Evolutionary conservation across 2,329 filamentous ascomycete species (phyloP).

Genomic region (Aspergillus sp.): DNA sequence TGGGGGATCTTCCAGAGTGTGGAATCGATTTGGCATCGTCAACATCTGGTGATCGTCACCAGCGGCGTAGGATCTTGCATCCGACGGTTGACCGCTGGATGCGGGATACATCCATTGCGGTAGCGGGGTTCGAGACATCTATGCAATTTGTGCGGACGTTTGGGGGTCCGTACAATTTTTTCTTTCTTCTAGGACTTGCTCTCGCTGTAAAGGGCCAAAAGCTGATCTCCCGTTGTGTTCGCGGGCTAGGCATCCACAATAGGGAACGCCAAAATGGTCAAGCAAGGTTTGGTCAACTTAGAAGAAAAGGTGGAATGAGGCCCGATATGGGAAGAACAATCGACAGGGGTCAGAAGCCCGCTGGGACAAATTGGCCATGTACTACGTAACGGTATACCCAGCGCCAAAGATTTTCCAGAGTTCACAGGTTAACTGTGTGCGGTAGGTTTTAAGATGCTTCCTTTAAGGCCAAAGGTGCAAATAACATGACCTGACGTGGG

Average conservation of each 20-base stretch:
- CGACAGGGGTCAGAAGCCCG: not conserved
- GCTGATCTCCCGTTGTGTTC: constrained; percentile 3
- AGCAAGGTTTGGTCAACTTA: constrained; percentile 5
- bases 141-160: constrained; percentile 17
- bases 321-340: constrained; percentile 20
- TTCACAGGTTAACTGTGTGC: not conserved
- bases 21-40: constrained; percentile 20
- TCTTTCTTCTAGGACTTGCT: not conserved
- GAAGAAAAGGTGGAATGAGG: constrained; percentile 20
- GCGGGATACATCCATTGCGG: constrained; percentile 31
- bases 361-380: not conserved
- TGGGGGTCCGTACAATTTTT: not conserved
- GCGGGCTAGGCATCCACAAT: constrained; percentile 19
- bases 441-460: not conserved
- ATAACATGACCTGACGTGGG: constrained; percentile 11
- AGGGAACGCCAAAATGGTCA: constrained; percentile 14
- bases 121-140: constrained; percentile 36
- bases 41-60: constrained; percentile 18
- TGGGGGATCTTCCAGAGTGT: constrained; percentile 27
- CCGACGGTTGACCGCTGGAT: constrained; percentile 24
- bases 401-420: not conserved
- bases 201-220: not conserved
- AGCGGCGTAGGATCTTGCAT: constrained; percentile 18
- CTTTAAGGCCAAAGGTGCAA: not conserved
- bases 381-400: constrained; percentile 1